phyloP scores from a whole-genome alignment of 495 filamentous ascomycete species.

The Podospora pseudoanserina region DNA sequence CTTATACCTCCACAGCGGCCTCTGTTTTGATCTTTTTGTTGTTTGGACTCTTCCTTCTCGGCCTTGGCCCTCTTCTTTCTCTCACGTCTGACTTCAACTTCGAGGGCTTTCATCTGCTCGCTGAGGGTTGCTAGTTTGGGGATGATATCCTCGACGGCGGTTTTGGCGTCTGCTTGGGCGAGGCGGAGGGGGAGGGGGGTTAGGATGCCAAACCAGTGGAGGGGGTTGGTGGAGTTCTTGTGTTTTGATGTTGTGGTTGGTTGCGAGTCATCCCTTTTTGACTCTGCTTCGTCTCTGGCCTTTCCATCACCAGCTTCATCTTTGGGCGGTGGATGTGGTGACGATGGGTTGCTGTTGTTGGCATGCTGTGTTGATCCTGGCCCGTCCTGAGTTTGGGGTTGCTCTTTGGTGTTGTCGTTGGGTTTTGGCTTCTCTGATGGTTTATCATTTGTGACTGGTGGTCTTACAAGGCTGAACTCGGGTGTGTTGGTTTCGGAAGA shows the following conservation, averaged over 20 bases:
- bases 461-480: not conserved
- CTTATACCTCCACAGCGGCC: not conserved
- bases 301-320: not conserved
- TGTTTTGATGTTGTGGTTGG: not conserved
- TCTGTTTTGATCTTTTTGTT: constrained; percentile 2
- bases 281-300: constrained; percentile 4
- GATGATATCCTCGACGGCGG: constrained; percentile 44
- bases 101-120: constrained; percentile 46
- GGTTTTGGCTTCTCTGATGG: too few species aligned
- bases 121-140: constrained; percentile 44
- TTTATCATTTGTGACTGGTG: constrained; percentile 26
- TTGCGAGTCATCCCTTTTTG: not conserved
- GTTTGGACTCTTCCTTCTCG: constrained; percentile 28
- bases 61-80: constrained; percentile 49
- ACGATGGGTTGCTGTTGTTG: not conserved
- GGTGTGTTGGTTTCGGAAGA: not conserved
- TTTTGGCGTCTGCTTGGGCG: constrained; percentile 51
- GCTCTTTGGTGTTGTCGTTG: not conserved
- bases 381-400: too few species aligned
- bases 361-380: not conserved
- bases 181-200: constrained; percentile 56
- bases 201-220: constrained; percentile 68
- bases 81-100: constrained; percentile 49
- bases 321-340: not conserved
- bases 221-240: constrained; percentile 45